phyloP scores from a whole-genome alignment of 345 rosid genomes.

The Acer saccharum region DNA sequence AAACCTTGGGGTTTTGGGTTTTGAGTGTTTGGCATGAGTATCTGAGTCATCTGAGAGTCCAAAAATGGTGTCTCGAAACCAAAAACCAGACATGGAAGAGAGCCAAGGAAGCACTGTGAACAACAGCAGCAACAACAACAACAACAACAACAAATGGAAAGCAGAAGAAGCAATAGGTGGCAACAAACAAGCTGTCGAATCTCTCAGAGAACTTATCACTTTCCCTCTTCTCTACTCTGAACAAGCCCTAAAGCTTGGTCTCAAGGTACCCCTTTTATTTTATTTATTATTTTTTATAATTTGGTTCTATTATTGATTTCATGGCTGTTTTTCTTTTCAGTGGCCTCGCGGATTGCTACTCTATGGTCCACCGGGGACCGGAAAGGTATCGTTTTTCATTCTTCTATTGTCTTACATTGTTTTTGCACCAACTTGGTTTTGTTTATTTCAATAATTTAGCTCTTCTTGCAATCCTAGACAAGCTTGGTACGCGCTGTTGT shows the following conservation, averaged over 20 bases:
- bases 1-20: too few species aligned
- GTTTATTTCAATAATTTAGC: constrained; percentile 1
- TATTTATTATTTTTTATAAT: not conserved
- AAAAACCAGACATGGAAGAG: not conserved
- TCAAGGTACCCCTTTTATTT: constrained; percentile 43
- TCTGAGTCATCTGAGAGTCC: too few species aligned
- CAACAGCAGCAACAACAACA: not conserved
- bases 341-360: constrained; percentile 89
- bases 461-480: constrained; percentile 48
- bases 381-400: constrained; percentile 61
- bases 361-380: constrained; percentile 93
- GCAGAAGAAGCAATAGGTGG: constrained; percentile 89
- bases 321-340: constrained; percentile 35
- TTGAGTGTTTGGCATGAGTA: too few species aligned
- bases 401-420: not conserved
- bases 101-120: constrained; percentile 24
- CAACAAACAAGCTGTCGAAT: constrained; percentile 70
- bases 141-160: constrained; percentile 32
- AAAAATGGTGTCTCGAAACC: too few species aligned
- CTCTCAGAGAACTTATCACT: constrained; percentile 80
- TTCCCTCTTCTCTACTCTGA: constrained; percentile 69
- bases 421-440: not conserved
- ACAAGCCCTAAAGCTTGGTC: constrained; percentile 78
- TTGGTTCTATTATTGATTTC: constrained; percentile 1
- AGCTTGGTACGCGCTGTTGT: constrained; percentile 94